phyloP scores from a whole-genome alignment of 129 eudicot genomes.

The Helianthus annuus region DNA sequence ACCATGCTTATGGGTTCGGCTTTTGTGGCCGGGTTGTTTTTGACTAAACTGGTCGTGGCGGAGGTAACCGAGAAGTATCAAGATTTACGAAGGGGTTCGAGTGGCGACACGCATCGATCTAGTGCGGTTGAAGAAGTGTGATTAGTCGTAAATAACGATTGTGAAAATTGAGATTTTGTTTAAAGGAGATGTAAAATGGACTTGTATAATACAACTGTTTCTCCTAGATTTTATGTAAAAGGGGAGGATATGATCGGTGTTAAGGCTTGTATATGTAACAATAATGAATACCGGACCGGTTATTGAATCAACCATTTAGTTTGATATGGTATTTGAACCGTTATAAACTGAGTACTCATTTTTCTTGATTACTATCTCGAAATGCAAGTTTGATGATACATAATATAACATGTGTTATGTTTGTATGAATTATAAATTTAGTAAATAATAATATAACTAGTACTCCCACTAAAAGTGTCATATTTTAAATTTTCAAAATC shows the following conservation, averaged over 20 bases:
- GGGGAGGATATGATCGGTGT: not conserved
- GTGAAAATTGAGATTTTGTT: conserved; percentile 19
- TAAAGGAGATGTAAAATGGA: not conserved
- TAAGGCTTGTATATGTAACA: conserved; percentile 30
- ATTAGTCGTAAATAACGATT: not conserved
- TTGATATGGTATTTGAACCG: not conserved
- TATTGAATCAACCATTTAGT: conserved; percentile 20
- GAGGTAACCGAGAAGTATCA: conserved; percentile 64
- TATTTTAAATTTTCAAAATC: too few relatives aligned
- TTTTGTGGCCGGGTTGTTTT: conserved; percentile 76
- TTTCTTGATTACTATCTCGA: not conserved
- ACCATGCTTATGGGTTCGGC: conserved; percentile 77
- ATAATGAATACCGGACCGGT: not conserved
- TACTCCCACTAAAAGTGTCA: too few relatives aligned
- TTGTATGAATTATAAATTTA: not conserved
- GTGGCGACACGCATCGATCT: conserved; percentile 10
- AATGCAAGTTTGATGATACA: not conserved
- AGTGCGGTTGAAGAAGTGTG: conserved; percentile 35
- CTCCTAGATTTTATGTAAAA: conserved; percentile 11
- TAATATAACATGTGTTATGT: not conserved
- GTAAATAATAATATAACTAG: not conserved
- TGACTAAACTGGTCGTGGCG: conserved; percentile 70
- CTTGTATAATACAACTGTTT: conserved; percentile 30
- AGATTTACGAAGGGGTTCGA: conserved; percentile 26
- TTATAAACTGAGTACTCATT: too few relatives aligned